These are phyloP conservation scores for Globisporangium perplexum DNA, from an alignment of 352 stramenopile genomes.

Conservation along the genomic window DNA sequence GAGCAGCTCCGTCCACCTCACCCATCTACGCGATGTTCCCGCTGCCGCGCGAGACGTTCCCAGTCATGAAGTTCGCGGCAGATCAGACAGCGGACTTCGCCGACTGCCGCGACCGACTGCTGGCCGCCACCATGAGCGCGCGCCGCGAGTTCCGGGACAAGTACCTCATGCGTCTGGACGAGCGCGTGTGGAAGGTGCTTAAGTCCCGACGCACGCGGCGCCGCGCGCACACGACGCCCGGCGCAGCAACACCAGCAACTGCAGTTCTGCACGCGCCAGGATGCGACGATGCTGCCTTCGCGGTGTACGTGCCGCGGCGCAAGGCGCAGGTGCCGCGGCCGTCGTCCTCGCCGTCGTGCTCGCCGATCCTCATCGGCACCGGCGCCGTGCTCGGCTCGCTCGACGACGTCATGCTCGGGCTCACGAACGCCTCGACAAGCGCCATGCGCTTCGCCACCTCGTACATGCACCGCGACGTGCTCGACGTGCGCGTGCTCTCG, in stretches of 20 bases:
- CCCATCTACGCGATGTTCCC: conserved; percentile 9
- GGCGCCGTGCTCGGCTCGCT: conserved; percentile 19
- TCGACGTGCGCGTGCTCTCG: conserved; percentile 20
- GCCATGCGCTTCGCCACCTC: conserved; percentile 19
- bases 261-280: too few species aligned
- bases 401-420: conserved; percentile 23
- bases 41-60: conserved; percentile 19
- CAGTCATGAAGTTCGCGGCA: conserved; percentile 21
- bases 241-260: neutral
- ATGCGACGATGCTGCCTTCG: conserved; percentile 1
- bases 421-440: conserved; percentile 17
- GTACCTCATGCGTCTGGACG: conserved; percentile 19
- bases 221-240: neutral
- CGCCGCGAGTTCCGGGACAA: conserved; percentile 17
- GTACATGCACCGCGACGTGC: conserved; percentile 19
- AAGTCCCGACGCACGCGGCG: conserved; percentile 3
- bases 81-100: conserved; percentile 19
- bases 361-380: conserved; percentile 25
- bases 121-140: conserved; percentile 20
- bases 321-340: conserved; percentile 3
- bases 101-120: conserved; percentile 19
- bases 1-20: too few species aligned
- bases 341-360: conserved; percentile 15
- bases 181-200: conserved; percentile 16
- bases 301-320: conserved; percentile 15